These are phyloP conservation scores for Phytopythium sindhum DNA, from an alignment of 352 stramenopile genomes.

Conservation along the genomic window DNA sequence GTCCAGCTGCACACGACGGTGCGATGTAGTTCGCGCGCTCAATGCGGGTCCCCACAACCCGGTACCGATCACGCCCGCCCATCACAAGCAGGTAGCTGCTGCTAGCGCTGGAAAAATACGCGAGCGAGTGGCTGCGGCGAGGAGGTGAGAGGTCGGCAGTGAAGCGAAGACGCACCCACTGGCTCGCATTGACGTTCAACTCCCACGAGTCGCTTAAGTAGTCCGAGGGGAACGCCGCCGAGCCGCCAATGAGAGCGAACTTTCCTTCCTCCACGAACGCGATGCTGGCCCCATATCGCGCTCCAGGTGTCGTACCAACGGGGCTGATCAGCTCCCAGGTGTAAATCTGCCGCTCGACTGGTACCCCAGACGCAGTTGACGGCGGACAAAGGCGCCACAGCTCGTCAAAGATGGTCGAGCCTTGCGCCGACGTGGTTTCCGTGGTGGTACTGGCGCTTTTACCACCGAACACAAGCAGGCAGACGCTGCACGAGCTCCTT, in stretches of 20 bases:
- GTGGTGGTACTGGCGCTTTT: slow-evolving; percentile 23
- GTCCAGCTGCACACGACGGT: slow-evolving; percentile 39
- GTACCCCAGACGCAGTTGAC: neutral
- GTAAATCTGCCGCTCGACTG: slow-evolving; percentile 41
- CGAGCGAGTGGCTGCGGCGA: slow-evolving; percentile 52
- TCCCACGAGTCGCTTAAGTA: slow-evolving; percentile 74
- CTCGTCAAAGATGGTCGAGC: slow-evolving; percentile 60
- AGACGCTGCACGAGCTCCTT: slow-evolving; percentile 21
- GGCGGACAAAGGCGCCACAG: slow-evolving; percentile 63
- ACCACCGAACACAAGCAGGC: slow-evolving; percentile 57
- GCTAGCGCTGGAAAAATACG: slow-evolving; percentile 28
- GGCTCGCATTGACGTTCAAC: slow-evolving; percentile 59
- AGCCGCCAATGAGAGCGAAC: slow-evolving; percentile 54
- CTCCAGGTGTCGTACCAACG: slow-evolving; percentile 43
- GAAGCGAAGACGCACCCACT: slow-evolving; percentile 62
- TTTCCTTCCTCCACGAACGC: slow-evolving; percentile 59
- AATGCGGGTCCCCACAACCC: slow-evolving; percentile 48
- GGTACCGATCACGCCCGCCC: slow-evolving; percentile 59
- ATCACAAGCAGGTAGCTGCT: slow-evolving; percentile 43
- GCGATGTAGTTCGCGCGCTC: slow-evolving; percentile 48
- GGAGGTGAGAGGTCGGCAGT: slow-evolving; percentile 40
- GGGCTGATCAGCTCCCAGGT: slow-evolving; percentile 52
- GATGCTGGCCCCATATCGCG: slow-evolving; percentile 54
- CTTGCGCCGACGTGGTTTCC: slow-evolving; percentile 11
- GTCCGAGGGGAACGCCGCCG: slow-evolving; percentile 72